phyloP scores from a whole-genome alignment of 139 green algal species.

The Mesostigma viride region DNA sequence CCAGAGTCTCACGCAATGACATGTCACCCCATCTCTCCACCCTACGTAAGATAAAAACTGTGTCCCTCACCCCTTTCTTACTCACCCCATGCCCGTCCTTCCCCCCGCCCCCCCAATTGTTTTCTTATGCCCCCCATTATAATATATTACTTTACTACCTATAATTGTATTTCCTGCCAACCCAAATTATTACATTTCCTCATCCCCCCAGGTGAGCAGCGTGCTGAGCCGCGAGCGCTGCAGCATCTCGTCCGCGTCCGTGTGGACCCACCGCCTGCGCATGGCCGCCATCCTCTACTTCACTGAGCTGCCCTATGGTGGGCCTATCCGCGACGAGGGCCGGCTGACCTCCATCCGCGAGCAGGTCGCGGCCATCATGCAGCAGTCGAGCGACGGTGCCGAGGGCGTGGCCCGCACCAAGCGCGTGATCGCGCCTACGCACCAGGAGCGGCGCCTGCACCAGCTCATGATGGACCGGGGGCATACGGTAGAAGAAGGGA shows the following conservation, averaged over 20 bases:
- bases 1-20: too few relatives aligned
- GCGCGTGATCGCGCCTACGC: constrained; percentile 31
- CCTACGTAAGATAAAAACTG: too few relatives aligned
- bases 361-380: constrained; percentile 16
- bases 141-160: too few relatives aligned
- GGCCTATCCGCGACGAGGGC: constrained; percentile 17
- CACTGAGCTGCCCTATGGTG: constrained; percentile 19
- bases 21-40: too few relatives aligned
- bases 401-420: not conserved
- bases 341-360: constrained; percentile 13
- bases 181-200: too few relatives aligned
- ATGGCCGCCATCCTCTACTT: constrained; percentile 25
- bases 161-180: too few relatives aligned
- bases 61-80: too few relatives aligned
- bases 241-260: constrained; percentile 66
- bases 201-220: too few relatives aligned
- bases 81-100: too few relatives aligned
- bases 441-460: constrained; percentile 84
- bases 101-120: too few relatives aligned
- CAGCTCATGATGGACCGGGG: constrained; percentile 78
- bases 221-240: constrained; percentile 68
- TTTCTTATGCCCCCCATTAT: too few relatives aligned
- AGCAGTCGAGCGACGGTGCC: not conserved
- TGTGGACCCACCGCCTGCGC: constrained; percentile 39
- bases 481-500: too few relatives aligned